These are phyloP conservation scores for Boeremia lycopersici DNA, from an alignment of 2,329 filamentous ascomycete species.

Conservation along the genomic window DNA sequence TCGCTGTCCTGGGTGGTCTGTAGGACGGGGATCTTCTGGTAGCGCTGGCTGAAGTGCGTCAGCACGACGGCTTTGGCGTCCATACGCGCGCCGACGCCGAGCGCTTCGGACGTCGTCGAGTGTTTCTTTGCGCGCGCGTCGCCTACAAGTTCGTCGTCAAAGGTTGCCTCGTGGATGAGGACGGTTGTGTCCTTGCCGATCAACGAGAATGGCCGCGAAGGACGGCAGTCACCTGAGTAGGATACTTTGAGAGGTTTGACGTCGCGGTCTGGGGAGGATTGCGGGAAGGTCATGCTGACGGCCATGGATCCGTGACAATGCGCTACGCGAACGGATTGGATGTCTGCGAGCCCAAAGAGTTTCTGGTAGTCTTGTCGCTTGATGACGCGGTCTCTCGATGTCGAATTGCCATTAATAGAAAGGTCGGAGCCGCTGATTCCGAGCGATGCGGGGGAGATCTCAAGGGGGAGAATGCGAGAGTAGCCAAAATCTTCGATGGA, in stretches of 20 bases:
- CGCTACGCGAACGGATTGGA: slow-evolving; percentile 70
- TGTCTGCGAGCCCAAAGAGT: slow-evolving; percentile 66
- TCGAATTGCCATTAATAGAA: slow-evolving; percentile 25
- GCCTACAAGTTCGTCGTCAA: slow-evolving; percentile 79
- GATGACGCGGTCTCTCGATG: slow-evolving; percentile 11
- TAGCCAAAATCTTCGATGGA: slow-evolving; percentile 78
- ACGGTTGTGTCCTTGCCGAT: slow-evolving; percentile 80
- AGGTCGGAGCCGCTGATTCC: slow-evolving; percentile 31
- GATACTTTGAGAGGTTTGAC: slow-evolving; percentile 76
- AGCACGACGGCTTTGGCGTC: slow-evolving; percentile 77
- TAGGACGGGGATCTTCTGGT: slow-evolving; percentile 73
- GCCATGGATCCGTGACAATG: slow-evolving; percentile 84
- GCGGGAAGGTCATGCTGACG: slow-evolving; percentile 76
- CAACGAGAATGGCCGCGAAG: slow-evolving; percentile 65
- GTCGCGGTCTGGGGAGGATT: slow-evolving; percentile 35
- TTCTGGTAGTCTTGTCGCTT: slow-evolving; percentile 47
- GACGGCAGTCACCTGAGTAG: slow-evolving; percentile 93
- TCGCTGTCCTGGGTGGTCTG: slow-evolving; percentile 47
- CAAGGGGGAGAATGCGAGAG: slow-evolving; percentile 61
- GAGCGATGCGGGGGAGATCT: slow-evolving; percentile 44
- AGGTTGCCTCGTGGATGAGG: slow-evolving; percentile 94
- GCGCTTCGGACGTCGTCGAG: slow-evolving; percentile 84
- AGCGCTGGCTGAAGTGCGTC: slow-evolving; percentile 95
- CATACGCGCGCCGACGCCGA: slow-evolving; percentile 79
- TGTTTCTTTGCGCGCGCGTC: slow-evolving; percentile 91